Evolutionary conservation across 2,329 filamentous ascomycete species (phyloP), one percentile per base, ranked within the genome.

Genomic region (Didymella sp.): DNA sequence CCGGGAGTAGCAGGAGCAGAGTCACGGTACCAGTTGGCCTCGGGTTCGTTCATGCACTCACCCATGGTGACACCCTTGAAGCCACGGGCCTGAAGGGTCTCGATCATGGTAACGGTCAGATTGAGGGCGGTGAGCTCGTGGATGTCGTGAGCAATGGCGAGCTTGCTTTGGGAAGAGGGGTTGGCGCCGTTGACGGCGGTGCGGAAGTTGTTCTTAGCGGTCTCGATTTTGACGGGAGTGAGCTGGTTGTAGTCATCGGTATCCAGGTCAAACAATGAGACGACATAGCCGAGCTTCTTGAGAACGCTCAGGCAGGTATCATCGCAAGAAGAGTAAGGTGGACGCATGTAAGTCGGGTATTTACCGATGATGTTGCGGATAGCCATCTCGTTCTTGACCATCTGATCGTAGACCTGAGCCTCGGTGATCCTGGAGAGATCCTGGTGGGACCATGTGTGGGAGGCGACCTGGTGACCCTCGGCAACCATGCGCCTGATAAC

Each of bases 181-280:
- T 70, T 57, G 43, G 68, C 69, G 30, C 61, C 58, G 46, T 68
- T 66, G 51, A 84, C 77, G 41, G 76, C 78, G 9, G 73, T 67
- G 60, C 74, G 70, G 73, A 87, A 74, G 41, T 65, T 67, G 56
- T 70, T 54, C 63, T 75, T 73, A 11, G 74, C 69, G 21, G 67
- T 66, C 49, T 71, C 62, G n/a, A 75, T 75, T 51, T 64, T 59
- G 24, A 67, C 61, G 2, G 60, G 60, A 3, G 66, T 69, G 37
- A 71, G 57, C 22, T 76, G 66, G 51, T 71, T 67, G 58, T 75
- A 74, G 55, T 73, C 56, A 35, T 84, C 81, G 2, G 85, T 81
- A 65, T 88, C 85, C 31, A 88, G 73, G 61, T 87, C 83, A 66
- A 86, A 80, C 62, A 84, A 87, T 59, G 85, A 82, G 62, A 87